Evolutionary conservation across 768 basidiomycete species (phyloP).

Genomic region (Stropharia rugosoannulata): DNA sequence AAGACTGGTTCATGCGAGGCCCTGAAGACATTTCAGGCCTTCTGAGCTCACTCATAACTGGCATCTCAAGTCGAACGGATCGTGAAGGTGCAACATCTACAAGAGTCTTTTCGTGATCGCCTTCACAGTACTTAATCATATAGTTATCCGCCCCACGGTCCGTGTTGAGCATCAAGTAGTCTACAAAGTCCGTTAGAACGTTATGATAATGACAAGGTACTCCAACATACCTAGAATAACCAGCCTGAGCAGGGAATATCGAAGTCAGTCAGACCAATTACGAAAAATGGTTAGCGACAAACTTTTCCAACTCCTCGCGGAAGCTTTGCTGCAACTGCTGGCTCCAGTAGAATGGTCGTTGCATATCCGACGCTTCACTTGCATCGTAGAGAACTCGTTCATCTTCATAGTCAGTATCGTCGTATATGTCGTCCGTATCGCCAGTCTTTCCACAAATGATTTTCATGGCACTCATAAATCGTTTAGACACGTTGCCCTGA

Average conservation of each 20-base stretch:
- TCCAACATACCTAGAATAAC: constrained; percentile 67
- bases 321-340: constrained; percentile 76
- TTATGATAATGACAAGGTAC: constrained; percentile 3
- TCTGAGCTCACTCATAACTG: constrained; percentile 70
- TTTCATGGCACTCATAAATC: constrained; percentile 65
- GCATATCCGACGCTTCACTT: constrained; percentile 53
- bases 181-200: constrained; percentile 33
- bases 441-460: constrained; percentile 87
- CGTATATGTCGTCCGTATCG: constrained; percentile 63
- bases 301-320: constrained; percentile 88
- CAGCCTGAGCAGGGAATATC: constrained; percentile 44
- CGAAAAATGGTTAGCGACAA: constrained; percentile 20
- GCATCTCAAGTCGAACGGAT: constrained; percentile 65
- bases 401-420: constrained; percentile 76
- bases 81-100: constrained; percentile 80
- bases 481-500: constrained; percentile 66
- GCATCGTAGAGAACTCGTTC: constrained; percentile 68
- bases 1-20: constrained; percentile 38
- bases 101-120: constrained; percentile 71
- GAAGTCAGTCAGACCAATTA: constrained; percentile 9
- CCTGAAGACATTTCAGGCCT: constrained; percentile 37
- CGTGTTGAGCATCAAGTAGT: constrained; percentile 92
- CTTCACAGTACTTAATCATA: constrained; percentile 91
- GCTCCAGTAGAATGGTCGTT: constrained; percentile 82
- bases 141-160: constrained; percentile 88